These are phyloP conservation scores for Picochlorum sp. DNA, from an alignment of 139 green algal species.

Conservation along the genomic window DNA sequence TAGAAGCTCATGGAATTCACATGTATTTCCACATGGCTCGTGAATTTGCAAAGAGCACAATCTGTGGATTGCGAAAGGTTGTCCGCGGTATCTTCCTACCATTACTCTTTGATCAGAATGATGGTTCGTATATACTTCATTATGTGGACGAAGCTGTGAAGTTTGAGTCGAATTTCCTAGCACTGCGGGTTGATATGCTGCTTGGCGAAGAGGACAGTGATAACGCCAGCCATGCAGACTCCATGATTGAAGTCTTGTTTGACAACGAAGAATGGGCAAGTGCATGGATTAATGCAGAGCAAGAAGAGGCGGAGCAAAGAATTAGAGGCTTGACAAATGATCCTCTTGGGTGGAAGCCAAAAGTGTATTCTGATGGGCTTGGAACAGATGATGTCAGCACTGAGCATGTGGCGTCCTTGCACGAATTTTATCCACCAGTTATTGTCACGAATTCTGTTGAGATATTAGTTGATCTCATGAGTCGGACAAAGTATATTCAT, in stretches of 20 bases:
- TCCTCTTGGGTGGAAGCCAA: constrained; percentile 30
- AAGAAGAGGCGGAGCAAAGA: constrained; percentile 24
- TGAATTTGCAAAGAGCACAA: constrained; percentile 26
- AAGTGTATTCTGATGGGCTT: background rate
- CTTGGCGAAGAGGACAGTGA: background rate
- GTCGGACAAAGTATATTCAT: constrained; percentile 11
- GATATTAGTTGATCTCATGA: constrained; percentile 8
- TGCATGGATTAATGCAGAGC: constrained; percentile 36
- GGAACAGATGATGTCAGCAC: background rate
- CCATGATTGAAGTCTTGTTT: constrained; percentile 24
- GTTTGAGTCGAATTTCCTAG: constrained; percentile 28
- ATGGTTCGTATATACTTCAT: constrained; percentile 33
- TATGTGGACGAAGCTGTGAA: constrained; percentile 25
- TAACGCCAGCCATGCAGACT: constrained; percentile 8
- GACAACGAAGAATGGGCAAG: constrained; percentile 13
- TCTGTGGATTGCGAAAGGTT: constrained; percentile 24
- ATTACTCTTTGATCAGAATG: constrained; percentile 22
- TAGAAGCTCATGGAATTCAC: constrained; percentile 14
- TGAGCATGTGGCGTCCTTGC: background rate
- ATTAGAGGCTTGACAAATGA: constrained; percentile 20
- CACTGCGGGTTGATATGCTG: constrained; percentile 13
- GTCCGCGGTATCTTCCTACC: constrained; percentile 21
- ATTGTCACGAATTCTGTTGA: background rate
- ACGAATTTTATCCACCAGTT: constrained; percentile 14
- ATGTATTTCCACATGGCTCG: constrained; percentile 25